Base-by-base conservation (phyloP, 1,284 basidiomycete genomes). In the Polyporus tsugae region DNA sequence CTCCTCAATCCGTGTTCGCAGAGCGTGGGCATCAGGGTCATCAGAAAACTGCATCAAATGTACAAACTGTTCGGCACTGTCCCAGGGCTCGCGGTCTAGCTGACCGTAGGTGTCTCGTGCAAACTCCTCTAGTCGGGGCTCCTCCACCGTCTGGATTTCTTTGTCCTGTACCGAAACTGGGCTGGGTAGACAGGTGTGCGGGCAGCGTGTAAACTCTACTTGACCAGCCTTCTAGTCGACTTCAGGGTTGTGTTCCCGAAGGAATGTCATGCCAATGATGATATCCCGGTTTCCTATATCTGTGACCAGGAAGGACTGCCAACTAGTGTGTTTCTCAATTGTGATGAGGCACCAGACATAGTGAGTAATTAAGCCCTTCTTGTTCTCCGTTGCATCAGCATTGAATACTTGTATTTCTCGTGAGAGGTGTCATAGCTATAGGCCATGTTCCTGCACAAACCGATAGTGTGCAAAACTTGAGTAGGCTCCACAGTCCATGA, bases 131-230 rank as follows among this genome's bases (percentile, higher is more conserved):
- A 59, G 13, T 62, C 60, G 19, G 55, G 42, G 15, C 35, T 60
- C 11, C 61, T 68, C 58, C 52, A 63, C 17, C n/a, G n/a, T 52
- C 49, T 7, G 49, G 22, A 52, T 5, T 52, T 52, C 22, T 29
- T 52, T 22, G 9, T 52, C 49, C n/a, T 22, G 22, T 6, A 52
- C 49, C 29, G 49, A 49, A 4, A 39, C 39, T 58, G 60, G 42
- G 59, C 46, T 63, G 29, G 39, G 52, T 52, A 36, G 52, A 36
- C 65, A 67, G 35, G 38, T 55, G 36, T 62, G 38, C 58, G 65
- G 65, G 25, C 57, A 62, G 52, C 65, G 62, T 60, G 60, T 67
- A 35, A 67, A 67, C 33, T 58, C 49, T 53, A 62, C 42, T 58
- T 64, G 38, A 39, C 63, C 63, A 9, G n/a, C 36, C 25, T 64